Evolutionary conservation across 352 stramenopile species (phyloP).

Genomic region (Globisporangium yorkense): DNA sequence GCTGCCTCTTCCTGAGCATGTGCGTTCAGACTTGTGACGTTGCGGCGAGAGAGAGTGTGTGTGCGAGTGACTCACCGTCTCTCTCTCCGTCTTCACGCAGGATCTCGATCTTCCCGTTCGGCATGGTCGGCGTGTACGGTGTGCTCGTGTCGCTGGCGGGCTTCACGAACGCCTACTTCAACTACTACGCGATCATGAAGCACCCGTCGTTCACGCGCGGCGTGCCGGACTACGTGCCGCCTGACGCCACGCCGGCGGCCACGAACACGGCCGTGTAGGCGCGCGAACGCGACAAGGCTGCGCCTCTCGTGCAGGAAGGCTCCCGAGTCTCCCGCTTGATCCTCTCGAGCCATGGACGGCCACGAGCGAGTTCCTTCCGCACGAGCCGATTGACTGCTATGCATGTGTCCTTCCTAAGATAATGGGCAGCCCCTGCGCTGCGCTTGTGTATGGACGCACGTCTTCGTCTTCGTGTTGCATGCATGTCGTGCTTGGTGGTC

Average conservation of each 20-base stretch:
- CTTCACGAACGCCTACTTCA: conserved; percentile 87
- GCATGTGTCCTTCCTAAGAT: not conserved
- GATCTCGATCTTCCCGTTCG: conserved; percentile 88
- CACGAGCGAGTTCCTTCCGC: not conserved
- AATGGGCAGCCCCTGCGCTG: no score
- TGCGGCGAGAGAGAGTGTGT: no score
- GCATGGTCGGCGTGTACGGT: conserved; percentile 79
- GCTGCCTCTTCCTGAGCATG: conserved; percentile 85
- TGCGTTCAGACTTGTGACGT: conserved; percentile 19
- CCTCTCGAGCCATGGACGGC: not conserved
- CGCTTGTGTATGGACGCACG: no score
- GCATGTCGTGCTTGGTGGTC: no score
- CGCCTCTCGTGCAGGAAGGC: no score
- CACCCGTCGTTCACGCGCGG: conserved; percentile 76
- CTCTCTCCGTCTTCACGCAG: conserved; percentile 19
- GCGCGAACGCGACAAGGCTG: not conserved
- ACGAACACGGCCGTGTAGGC: conserved; percentile 8
- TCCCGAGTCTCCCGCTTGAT: not conserved
- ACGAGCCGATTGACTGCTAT: not conserved
- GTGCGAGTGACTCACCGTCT: not conserved
- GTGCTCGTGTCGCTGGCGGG: conserved; percentile 68
- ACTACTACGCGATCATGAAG: conserved; percentile 89
- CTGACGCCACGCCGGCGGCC: conserved; percentile 33
- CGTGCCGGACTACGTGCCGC: conserved; percentile 77
- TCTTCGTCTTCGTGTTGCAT: no score